Conservation (phyloP, 192 early-diverging fungal species). For the Backusella tarrabulga region DNA sequence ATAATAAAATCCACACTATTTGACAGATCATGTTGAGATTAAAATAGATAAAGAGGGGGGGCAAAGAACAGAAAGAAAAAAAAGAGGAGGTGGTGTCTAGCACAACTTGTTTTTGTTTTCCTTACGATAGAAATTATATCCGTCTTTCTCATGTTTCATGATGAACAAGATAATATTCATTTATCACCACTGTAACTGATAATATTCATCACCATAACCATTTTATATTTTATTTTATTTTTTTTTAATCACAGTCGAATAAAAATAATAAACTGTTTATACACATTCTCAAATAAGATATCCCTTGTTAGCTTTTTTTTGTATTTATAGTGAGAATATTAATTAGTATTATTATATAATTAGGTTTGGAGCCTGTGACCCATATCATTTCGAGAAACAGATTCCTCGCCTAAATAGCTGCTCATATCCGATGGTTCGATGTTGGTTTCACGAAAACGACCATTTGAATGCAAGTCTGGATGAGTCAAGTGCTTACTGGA, state of each 20-base stretch:
- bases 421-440: neutral
- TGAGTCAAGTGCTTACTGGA: conserved; percentile 12
- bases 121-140: neutral
- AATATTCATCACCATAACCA: neutral
- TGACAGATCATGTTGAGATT: neutral
- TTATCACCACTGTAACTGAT: too few relatives aligned
- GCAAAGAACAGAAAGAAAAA: neutral
- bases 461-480: neutral
- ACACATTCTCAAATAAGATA: neutral
- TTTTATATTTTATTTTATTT: neutral
- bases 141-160: neutral
- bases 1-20: neutral
- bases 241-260: neutral
- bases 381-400: neutral
- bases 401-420: neutral
- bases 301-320: neutral
- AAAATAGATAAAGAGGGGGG: neutral
- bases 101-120: neutral
- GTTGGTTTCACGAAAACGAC: neutral
- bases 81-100: neutral
- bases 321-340: neutral
- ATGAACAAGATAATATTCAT: neutral
- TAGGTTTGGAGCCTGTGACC: conserved; percentile 3
- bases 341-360: neutral
- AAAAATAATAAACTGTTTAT: neutral